Percentiles rank a stretch among this genome's conserved stretches.
phyloP scores from a whole-genome alignment of 1,139 yeast species.

The Blastobotrys elegans region DNA sequence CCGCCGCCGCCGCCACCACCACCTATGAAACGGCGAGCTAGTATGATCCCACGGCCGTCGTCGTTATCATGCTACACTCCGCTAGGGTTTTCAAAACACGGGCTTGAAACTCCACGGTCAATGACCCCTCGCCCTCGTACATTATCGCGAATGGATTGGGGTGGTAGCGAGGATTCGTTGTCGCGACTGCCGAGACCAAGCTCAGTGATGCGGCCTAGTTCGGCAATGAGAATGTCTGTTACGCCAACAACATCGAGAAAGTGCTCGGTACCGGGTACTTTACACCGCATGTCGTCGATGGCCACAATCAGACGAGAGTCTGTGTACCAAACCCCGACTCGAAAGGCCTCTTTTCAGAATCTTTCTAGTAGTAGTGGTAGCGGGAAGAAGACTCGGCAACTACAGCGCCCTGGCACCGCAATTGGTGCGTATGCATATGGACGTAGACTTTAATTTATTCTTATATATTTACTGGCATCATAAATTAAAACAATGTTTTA shows the following conservation, averaged over 20 bases:
- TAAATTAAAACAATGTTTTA: no score
- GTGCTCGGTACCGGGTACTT: conserved; percentile 1
- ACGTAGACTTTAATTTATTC: background rate
- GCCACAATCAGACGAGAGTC: background rate
- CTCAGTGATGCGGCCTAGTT: background rate
- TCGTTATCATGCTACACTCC: background rate
- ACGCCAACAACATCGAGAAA: background rate
- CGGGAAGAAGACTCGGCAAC: background rate
- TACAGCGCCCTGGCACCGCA: conserved; percentile 3
- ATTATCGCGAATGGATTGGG: background rate
- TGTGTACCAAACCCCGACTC: background rate
- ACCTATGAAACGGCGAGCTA: background rate
- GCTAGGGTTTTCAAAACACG: background rate
- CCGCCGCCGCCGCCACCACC: background rate
- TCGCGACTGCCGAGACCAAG: background rate
- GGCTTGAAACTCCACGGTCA: background rate
- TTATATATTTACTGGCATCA: no score
- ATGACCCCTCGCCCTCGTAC: conserved; percentile 6
- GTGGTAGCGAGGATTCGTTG: no score
- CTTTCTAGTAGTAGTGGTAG: no score
- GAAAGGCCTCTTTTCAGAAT: conserved; percentile 3
- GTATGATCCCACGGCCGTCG: conserved; percentile 6
- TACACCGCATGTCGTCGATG: conserved; percentile 3
- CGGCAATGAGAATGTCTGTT: background rate
- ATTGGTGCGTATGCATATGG: background rate